phyloP scores from a whole-genome alignment of 2,329 filamentous ascomycete genomes.

The Stachybotrys echinatus region DNA sequence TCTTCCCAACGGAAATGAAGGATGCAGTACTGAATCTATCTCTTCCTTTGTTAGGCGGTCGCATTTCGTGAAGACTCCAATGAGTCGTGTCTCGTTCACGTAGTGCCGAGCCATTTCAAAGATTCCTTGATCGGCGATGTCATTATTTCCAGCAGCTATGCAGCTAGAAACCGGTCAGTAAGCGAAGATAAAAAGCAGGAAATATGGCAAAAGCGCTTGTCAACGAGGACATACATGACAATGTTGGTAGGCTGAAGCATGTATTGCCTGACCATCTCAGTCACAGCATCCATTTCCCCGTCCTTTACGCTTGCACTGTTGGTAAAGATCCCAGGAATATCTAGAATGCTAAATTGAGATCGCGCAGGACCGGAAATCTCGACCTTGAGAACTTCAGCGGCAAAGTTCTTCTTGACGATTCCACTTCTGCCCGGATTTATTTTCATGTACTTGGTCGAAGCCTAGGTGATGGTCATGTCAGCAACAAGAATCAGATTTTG shows the following conservation, averaged over 20 bases:
- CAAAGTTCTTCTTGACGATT: conserved; percentile 25
- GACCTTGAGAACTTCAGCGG: conserved; percentile 28
- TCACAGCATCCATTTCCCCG: conserved; percentile 21
- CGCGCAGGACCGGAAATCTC: conserved; percentile 29
- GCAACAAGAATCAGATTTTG: too few species aligned
- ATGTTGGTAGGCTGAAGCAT: conserved; percentile 29
- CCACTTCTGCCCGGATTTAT: conserved; percentile 15
- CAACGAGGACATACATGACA: conserved; percentile 25
- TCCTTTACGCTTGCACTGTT: conserved; percentile 17
- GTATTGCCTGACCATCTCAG: conserved; percentile 26
- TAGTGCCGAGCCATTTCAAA: conserved; percentile 18
- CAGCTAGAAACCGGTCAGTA: conserved; percentile 17
- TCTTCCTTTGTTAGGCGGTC: conserved; percentile 14
- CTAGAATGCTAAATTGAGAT: conserved; percentile 30
- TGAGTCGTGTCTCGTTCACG: conserved; percentile 21
- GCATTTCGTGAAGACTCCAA: conserved; percentile 33
- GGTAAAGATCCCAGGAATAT: conserved; percentile 28
- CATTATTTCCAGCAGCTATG: conserved; percentile 23
- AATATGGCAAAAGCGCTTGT: neutral
- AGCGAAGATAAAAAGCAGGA: too few species aligned
- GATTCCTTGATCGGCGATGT: conserved; percentile 24
- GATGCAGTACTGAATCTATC: neutral
- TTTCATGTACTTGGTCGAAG: conserved; percentile 20
- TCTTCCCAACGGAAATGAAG: fast-evolving
- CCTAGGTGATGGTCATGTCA: conserved; percentile 11